phyloP scores from a whole-genome alignment of 495 filamentous ascomycete genomes.

The Lineolata rhizophorae region DNA sequence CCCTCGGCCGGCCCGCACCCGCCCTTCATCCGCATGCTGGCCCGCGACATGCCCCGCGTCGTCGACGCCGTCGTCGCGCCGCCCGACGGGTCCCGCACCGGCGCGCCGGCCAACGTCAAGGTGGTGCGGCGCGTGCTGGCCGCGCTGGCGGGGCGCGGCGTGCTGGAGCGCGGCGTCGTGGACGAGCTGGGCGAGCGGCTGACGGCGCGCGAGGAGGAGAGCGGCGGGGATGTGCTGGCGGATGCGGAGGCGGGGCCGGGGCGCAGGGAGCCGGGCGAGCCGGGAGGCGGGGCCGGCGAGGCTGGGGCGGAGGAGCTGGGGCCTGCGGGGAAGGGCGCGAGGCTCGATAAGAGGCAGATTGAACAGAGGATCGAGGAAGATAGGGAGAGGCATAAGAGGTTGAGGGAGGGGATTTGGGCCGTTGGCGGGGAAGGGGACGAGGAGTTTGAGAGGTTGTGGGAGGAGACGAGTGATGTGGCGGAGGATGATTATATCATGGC shows the following conservation, averaged over 20 bases:
- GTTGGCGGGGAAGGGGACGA: conserved; percentile 34
- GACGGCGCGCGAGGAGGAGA: conserved; percentile 42
- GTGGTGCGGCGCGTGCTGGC: conserved; percentile 50
- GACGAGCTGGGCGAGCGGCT: conserved; percentile 59
- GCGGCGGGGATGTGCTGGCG: conserved; percentile 1
- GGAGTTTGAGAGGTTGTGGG: conserved; percentile 52
- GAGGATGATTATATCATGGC: conserved; percentile 61
- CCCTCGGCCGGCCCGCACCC: conserved; percentile 46
- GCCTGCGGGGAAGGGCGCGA: conserved; percentile 24
- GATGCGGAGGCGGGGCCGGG: conserved; percentile 8
- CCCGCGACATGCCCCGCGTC: conserved; percentile 71
- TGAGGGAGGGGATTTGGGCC: conserved; percentile 79
- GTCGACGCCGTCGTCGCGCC: conserved; percentile 81
- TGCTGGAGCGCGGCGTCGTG: conserved; percentile 46
- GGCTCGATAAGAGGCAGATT: conserved; percentile 54
- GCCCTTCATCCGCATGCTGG: conserved; percentile 80
- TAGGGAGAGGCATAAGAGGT: conserved; percentile 77
- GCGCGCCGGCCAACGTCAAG: conserved; percentile 83
- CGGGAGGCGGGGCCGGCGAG: conserved; percentile 8
- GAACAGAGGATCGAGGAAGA: conserved; percentile 96
- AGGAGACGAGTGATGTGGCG: conserved; percentile 57
- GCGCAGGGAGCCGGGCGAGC: conserved; percentile 49
- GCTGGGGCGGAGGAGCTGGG: conserved; percentile 1
- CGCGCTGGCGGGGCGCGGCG: conserved; percentile 24
- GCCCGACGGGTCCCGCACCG: conserved; percentile 65